Conservation (phyloP, 2,329 filamentous ascomycete species). For the Penicillium rolfsii region DNA sequence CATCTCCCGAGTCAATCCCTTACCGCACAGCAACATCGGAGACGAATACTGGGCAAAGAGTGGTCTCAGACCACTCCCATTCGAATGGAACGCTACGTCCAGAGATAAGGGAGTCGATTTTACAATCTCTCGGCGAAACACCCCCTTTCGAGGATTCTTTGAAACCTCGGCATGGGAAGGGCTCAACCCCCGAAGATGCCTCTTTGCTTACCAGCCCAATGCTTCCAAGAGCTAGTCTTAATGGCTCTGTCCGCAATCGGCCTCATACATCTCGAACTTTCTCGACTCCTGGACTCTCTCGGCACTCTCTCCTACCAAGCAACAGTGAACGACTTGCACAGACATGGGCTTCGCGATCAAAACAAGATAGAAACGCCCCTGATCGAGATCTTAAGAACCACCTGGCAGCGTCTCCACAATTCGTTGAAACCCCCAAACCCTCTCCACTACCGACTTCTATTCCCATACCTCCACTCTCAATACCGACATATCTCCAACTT, state of each 20-base stretch:
- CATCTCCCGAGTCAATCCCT: conserved; percentile 59
- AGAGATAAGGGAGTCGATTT: conserved; percentile 21
- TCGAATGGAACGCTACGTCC: conserved; percentile 7
- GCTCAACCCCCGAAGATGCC: conserved; percentile 32
- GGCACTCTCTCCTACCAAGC: conserved; percentile 36
- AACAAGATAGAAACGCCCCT: conserved; percentile 35
- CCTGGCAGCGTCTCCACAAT: conserved; percentile 30
- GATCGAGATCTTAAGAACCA: conserved; percentile 40
- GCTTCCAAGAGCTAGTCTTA: conserved; percentile 22
- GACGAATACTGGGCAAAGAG: conserved; percentile 26
- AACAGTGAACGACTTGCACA: conserved; percentile 39
- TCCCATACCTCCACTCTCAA: conserved; percentile 64
- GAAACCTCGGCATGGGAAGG: conserved; percentile 31
- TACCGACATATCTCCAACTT: conserved; percentile 68
- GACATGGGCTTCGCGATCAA: conserved; percentile 40
- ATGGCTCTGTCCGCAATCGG: conserved; percentile 34
- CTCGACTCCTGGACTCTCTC: conserved; percentile 42
- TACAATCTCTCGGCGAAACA: conserved; percentile 35
- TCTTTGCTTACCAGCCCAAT: conserved; percentile 28
- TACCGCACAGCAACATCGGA: conserved; percentile 45
- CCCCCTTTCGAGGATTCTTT: conserved; percentile 23
- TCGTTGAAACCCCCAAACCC: conserved; percentile 39
- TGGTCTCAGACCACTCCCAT: conserved; percentile 27
- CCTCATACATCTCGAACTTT: conserved; percentile 38
- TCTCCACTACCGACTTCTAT: conserved; percentile 58